Percentiles rank a stretch among this genome's conserved stretches.
phyloP scores from a whole-genome alignment of 169 alveolate genomes.

The Eimeria sp. region DNA sequence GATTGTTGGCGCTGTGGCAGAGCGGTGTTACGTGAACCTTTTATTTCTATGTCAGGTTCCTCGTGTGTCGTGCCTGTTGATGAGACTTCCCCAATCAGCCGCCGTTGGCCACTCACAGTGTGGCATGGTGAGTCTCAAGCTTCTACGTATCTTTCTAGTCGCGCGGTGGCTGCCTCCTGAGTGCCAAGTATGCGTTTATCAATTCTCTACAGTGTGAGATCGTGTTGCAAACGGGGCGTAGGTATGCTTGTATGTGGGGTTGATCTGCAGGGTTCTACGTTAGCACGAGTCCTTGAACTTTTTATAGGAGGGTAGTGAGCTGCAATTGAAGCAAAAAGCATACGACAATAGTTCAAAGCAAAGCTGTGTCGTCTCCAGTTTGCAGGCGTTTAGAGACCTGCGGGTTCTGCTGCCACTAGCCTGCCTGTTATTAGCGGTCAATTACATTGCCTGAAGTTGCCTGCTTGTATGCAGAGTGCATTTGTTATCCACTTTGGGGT shows the following conservation, averaged over 20 bases:
- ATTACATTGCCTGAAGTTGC: too few species aligned
- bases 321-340: too few species aligned
- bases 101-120: neutral
- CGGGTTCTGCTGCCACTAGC: too few species aligned
- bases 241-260: neutral
- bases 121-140: neutral
- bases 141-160: neutral
- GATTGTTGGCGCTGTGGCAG: neutral
- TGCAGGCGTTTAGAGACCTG: too few species aligned
- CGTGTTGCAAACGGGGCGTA: neutral
- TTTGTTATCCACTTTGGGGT: too few species aligned
- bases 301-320: too few species aligned
- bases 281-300: too few species aligned
- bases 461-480: too few species aligned
- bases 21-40: neutral
- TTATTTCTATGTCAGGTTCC: neutral
- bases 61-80: neutral
- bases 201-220: neutral
- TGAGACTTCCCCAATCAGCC: neutral
- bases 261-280: neutral
- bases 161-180: neutral
- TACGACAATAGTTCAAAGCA: too few species aligned
- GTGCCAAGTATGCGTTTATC: neutral
- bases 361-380: too few species aligned
- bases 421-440: too few species aligned